Percentiles rank a stretch among this genome's conserved stretches.
Evolutionary conservation across 139 green algal genomes (phyloP).

Genomic region (Volvox africanus): DNA sequence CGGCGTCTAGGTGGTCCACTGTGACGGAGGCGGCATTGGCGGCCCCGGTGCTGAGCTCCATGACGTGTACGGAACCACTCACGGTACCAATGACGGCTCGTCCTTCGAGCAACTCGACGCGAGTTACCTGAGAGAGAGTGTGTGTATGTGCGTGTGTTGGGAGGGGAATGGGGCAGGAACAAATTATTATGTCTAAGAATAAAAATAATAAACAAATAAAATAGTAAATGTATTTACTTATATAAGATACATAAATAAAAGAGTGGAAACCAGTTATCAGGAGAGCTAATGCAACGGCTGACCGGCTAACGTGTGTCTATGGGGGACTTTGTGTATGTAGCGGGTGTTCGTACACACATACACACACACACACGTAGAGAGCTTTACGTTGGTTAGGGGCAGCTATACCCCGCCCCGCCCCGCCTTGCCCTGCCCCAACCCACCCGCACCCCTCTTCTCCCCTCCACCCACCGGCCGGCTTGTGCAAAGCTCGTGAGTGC

Average conservation of each 20-base stretch:
- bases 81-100: constrained; percentile 50
- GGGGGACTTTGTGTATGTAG: too few relatives aligned
- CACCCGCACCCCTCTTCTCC: neutral
- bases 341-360: too few relatives aligned
- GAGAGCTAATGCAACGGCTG: too few relatives aligned
- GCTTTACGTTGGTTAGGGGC: too few relatives aligned
- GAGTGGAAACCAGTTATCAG: too few relatives aligned
- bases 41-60: constrained; percentile 40
- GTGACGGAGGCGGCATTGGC: constrained; percentile 34
- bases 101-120: constrained; percentile 53
- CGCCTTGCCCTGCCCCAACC: neutral
- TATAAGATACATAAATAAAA: too few relatives aligned
- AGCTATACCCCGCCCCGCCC: too few relatives aligned
- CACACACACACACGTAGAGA: too few relatives aligned
- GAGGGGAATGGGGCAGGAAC: neutral
- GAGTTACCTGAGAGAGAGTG: constrained; percentile 20
- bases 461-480: constrained; percentile 8
- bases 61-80: constrained; percentile 43
- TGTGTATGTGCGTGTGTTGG: neutral
- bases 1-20: constrained; percentile 51
- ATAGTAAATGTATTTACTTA: too few relatives aligned
- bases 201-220: too few relatives aligned
- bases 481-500: constrained; percentile 41
- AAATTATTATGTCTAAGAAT: too few relatives aligned
- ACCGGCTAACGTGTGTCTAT: neutral